phyloP scores from a whole-genome alignment of 805 yeast genomes.

The Hanseniaspora pseudoguilliermondii region DNA sequence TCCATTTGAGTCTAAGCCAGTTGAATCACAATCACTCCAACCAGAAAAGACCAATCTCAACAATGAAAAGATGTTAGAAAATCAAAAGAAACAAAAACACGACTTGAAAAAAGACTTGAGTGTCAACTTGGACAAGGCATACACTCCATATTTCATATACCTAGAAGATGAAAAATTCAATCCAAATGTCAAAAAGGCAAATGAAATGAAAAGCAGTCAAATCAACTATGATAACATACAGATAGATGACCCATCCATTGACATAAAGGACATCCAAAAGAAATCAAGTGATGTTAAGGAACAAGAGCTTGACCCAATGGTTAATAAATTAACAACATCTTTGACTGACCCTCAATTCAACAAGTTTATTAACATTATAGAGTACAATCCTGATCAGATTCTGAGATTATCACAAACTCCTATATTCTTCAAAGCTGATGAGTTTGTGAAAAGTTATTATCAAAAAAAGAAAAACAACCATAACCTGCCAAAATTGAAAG shows the following conservation, averaged over 20 bases:
- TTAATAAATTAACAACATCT: conserved; percentile 39
- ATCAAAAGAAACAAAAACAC: conserved; percentile 26
- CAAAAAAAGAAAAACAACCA: neutral
- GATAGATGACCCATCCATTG: conserved; percentile 37
- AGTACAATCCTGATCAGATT: conserved; percentile 77
- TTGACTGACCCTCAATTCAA: conserved; percentile 70
- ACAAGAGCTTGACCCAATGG: conserved; percentile 29
- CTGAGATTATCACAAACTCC: conserved; percentile 36
- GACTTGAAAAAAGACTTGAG: conserved; percentile 20
- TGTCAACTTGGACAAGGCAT: conserved; percentile 24
- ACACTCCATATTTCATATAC: conserved; percentile 55
- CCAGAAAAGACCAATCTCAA: neutral
- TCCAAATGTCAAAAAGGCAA: conserved; percentile 36
- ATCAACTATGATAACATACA: conserved; percentile 30
- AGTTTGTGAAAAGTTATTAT: conserved; percentile 4
- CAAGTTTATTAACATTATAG: conserved; percentile 59
- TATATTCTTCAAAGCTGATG: conserved; percentile 14
- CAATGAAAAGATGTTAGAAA: conserved; percentile 14
- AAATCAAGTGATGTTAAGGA: conserved; percentile 10
- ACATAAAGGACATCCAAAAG: conserved; percentile 22
- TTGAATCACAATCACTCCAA: neutral
- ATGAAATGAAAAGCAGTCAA: conserved; percentile 29
- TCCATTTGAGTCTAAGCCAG: conserved; percentile 10
- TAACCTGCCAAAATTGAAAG: neutral
- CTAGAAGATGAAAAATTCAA: conserved; percentile 61